These are phyloP conservation scores for Urtica urens DNA, from an alignment of 306 rosid species.

Conservation along the genomic window DNA sequence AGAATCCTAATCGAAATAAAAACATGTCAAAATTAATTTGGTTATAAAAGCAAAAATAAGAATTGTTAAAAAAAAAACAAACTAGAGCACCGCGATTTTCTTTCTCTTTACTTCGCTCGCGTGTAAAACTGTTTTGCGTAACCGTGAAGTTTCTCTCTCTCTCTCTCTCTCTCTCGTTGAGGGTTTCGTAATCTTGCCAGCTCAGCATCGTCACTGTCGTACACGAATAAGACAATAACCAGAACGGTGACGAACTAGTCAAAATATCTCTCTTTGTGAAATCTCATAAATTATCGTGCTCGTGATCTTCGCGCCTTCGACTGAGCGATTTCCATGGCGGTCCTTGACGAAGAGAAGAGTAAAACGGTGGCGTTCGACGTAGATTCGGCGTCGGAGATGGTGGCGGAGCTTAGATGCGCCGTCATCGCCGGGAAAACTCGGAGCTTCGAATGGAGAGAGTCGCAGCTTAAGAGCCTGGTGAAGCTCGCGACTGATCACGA, in stretches of 20 bases:
- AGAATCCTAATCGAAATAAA: no score
- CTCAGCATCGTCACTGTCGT: not conserved
- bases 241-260: not conserved
- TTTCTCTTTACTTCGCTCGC: no score
- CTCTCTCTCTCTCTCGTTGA: not conserved
- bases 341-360: not conserved
- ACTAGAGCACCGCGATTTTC: no score
- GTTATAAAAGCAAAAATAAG: no score
- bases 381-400: conserved; percentile 17
- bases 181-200: not conserved
- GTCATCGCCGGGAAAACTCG: conserved; percentile 22
- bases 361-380: not conserved
- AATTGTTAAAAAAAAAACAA: no score
- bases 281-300: not conserved
- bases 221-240: no score
- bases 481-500: conserved; percentile 20
- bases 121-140: no score
- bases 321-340: conserved; percentile 10
- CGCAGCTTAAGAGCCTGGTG: conserved; percentile 23
- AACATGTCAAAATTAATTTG: no score
- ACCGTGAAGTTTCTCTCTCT: no score
- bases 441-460: conserved; percentile 33
- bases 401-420: conserved; percentile 12
- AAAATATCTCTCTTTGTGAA: no score
- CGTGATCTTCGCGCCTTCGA: no score